phyloP scores from a whole-genome alignment of 1,284 basidiomycete species.

The Caloboletus firmus region DNA sequence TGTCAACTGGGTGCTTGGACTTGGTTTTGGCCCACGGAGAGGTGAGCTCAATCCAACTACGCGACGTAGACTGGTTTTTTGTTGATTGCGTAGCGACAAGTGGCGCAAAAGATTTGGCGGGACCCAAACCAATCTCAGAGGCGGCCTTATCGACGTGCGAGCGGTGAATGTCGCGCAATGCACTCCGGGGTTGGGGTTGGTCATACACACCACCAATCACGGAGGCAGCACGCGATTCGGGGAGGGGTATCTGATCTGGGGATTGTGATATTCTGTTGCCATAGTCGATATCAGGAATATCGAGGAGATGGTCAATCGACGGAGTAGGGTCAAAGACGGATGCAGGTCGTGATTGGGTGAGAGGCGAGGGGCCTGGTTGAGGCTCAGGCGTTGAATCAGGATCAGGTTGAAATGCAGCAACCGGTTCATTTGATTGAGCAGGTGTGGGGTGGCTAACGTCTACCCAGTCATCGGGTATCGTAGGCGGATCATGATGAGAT shows the following conservation, averaged over 20 bases:
- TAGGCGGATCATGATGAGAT: constrained; percentile 17
- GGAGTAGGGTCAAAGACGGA: constrained; percentile 17
- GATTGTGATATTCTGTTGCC: constrained; percentile 3
- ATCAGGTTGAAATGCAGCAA: constrained; percentile 6
- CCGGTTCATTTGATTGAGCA: constrained; percentile 5
- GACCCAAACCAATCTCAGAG: constrained; percentile 27
- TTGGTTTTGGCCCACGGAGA: constrained; percentile 1
- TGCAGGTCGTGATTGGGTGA: constrained; percentile 10
- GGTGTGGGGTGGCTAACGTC: constrained; percentile 17
- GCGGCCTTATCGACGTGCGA: constrained; percentile 18
- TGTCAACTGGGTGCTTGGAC: not conserved
- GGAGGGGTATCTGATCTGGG: constrained; percentile 29
- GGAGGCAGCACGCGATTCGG: constrained; percentile 32
- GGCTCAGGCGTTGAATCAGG: constrained; percentile 7
- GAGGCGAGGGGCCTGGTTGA: not conserved
- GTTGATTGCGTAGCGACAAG: constrained; percentile 4
- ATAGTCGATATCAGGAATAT: constrained; percentile 19
- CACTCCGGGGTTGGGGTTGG: constrained; percentile 21
- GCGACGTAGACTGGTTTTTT: constrained; percentile 3
- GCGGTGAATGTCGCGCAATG: constrained; percentile 9
- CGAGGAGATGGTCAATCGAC: constrained; percentile 4
- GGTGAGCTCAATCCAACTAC: not conserved
- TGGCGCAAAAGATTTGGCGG: constrained; percentile 9
- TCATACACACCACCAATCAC: constrained; percentile 32
- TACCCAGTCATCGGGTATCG: constrained; percentile 35